Percentiles rank a stretch among this genome's conserved stretches.
phyloP scores from a whole-genome alignment of 2,329 filamentous ascomycete species.

The Alternaria metachromatica region DNA sequence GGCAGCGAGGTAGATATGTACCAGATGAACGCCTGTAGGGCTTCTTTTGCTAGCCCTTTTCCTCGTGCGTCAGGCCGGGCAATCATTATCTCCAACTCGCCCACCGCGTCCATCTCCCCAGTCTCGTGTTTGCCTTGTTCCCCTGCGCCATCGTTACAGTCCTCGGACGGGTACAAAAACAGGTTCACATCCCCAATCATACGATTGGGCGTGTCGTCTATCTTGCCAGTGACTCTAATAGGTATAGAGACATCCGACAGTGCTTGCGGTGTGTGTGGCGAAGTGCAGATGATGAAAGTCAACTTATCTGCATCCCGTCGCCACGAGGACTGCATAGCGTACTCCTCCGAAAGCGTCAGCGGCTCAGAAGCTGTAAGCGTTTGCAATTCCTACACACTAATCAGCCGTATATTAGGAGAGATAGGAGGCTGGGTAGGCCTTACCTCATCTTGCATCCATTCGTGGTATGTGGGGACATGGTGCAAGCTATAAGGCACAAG shows the following conservation, averaged over 20 bases:
- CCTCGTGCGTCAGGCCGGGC: constrained; percentile 65
- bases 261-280: background rate
- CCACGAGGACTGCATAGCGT: constrained; percentile 91
- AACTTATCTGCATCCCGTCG: constrained; percentile 82
- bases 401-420: background rate
- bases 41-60: constrained; percentile 68
- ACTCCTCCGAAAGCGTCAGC: constrained; percentile 80
- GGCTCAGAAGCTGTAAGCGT: constrained; percentile 87
- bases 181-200: constrained; percentile 65
- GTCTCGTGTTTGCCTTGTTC: constrained; percentile 5
- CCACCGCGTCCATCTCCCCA: constrained; percentile 53
- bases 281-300: constrained; percentile 81
- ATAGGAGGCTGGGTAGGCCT: background rate
- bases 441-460: constrained; percentile 88
- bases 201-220: constrained; percentile 59
- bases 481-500: constrained; percentile 83
- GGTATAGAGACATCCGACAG: background rate
- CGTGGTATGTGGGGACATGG: constrained; percentile 84
- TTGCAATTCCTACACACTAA: constrained; percentile 64
- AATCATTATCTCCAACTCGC: constrained; percentile 89
- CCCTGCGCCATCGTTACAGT: constrained; percentile 15
- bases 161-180: constrained; percentile 66
- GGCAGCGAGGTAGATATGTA: constrained; percentile 67
- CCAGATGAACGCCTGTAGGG: constrained; percentile 70
- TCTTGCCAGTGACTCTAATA: constrained; percentile 14